phyloP scores from a whole-genome alignment of 2,329 filamentous ascomycete species.

The Herpotrichia juniperi region DNA sequence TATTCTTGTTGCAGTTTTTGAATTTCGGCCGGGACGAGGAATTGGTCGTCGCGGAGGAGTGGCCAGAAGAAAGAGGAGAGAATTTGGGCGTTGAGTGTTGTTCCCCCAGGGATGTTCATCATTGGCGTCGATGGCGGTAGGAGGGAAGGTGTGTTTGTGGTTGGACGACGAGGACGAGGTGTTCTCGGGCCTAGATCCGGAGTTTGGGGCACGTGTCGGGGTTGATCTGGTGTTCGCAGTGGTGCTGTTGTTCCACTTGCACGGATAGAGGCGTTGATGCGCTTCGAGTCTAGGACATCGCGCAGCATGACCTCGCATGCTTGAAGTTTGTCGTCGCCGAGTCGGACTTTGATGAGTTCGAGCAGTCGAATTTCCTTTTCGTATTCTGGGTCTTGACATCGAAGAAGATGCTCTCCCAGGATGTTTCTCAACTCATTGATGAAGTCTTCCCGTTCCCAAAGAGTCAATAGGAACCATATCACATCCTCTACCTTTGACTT shows the following conservation, averaged over 20 bases:
- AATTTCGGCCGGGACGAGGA: slow-evolving; percentile 67
- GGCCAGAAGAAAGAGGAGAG: slow-evolving; percentile 96
- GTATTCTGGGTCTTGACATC: slow-evolving; percentile 68
- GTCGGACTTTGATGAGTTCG: slow-evolving; percentile 83
- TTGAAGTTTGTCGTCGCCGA: slow-evolving; percentile 85
- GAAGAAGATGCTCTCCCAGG: slow-evolving; percentile 79
- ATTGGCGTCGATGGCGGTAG: slow-evolving; percentile 19
- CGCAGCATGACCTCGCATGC: slow-evolving; percentile 97
- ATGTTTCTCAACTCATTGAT: slow-evolving; percentile 93
- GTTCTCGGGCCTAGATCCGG: slow-evolving; percentile 25
- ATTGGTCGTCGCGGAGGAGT: slow-evolving; percentile 72
- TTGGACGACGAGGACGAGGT: slow-evolving; percentile 29
- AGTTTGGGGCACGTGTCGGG: slow-evolving; percentile 10
- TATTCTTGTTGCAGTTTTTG: slow-evolving; percentile 70
- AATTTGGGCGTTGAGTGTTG: slow-evolving; percentile 76
- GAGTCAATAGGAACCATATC: slow-evolving; percentile 84
- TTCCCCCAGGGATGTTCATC: slow-evolving; percentile 38
- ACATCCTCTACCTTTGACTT: slow-evolving; percentile 89
- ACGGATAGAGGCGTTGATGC: slow-evolving; percentile 66
- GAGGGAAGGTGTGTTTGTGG: slow-evolving; percentile 15
- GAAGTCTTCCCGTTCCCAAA: slow-evolving; percentile 91
- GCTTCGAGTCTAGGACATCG: slow-evolving; percentile 83
- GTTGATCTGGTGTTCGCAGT: slow-evolving; percentile 22
- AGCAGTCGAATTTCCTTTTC: slow-evolving; percentile 82
- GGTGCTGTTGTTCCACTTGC: slow-evolving; percentile 8